phyloP scores from a whole-genome alignment of 257 asterid genomes.

The Solanum peruvianum region DNA sequence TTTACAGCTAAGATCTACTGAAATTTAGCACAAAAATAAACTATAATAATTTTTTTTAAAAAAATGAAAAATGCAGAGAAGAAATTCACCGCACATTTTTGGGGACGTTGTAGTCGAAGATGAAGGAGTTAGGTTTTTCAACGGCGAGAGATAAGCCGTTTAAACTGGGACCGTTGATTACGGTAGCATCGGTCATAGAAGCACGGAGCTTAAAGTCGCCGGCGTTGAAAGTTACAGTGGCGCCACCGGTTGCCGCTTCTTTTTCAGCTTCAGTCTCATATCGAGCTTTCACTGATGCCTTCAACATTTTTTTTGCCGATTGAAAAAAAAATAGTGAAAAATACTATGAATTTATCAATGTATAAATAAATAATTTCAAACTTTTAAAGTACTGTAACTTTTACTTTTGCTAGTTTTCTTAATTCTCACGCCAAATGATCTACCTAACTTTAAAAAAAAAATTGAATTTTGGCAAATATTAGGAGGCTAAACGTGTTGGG shows the following conservation, averaged over 20 bases:
- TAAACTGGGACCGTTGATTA: constrained; percentile 62
- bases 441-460: not conserved
- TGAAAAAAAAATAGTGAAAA: not conserved
- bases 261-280: constrained; percentile 45
- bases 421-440: not conserved
- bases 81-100: constrained; percentile 28
- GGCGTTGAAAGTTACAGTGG: constrained; percentile 64
- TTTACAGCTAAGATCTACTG: not conserved
- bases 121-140: constrained; percentile 81
- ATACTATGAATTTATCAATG: too few species aligned
- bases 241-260: constrained; percentile 29
- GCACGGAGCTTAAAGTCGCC: constrained; percentile 84
- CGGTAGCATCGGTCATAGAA: constrained; percentile 73
- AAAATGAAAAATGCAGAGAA: not conserved
- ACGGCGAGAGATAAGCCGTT: constrained; percentile 63
- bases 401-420: not conserved
- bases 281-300: constrained; percentile 58
- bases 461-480: too few species aligned
- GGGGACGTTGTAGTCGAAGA: constrained; percentile 78
- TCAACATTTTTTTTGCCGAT: constrained; percentile 13
- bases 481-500: too few species aligned
- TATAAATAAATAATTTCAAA: not conserved
- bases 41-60: too few species aligned
- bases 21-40: not conserved
- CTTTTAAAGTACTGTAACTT: not conserved